These are phyloP conservation scores for Rehmannia glutinosa DNA, from an alignment of 257 asterid genomes.

Conservation along the genomic window DNA sequence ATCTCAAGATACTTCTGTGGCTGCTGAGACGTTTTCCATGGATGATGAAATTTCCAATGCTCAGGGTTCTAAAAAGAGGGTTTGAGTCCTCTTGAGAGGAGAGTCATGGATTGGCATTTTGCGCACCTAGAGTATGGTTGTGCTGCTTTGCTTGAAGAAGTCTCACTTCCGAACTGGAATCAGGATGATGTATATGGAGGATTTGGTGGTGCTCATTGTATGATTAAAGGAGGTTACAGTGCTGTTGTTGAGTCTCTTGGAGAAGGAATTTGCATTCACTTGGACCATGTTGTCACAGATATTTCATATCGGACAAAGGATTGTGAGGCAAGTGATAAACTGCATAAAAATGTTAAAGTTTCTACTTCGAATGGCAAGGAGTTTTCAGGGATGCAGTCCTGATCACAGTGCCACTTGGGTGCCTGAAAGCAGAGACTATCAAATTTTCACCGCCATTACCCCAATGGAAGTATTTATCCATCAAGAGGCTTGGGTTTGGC, in stretches of 20 bases:
- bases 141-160: constrained; percentile 90
- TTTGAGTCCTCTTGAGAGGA: constrained; percentile 88
- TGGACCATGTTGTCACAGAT: constrained; percentile 77
- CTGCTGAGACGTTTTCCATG: constrained; percentile 23
- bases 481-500: constrained; percentile 91
- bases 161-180: constrained; percentile 96
- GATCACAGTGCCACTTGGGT: constrained; percentile 94
- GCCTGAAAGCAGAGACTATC: constrained; percentile 83
- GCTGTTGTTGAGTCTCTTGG: constrained; percentile 82
- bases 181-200: constrained; percentile 98
- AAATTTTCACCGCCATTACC: constrained; percentile 93
- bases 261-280: constrained; percentile 64
- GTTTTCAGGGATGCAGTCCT: constrained; percentile 91
- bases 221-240: constrained; percentile 98
- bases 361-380: constrained; percentile 70
- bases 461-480: constrained; percentile 71
- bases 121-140: constrained; percentile 99
- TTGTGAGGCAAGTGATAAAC: constrained; percentile 23
- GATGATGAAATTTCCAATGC: constrained; percentile 30
- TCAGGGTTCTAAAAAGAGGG: constrained; percentile 33
- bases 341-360: constrained; percentile 61
- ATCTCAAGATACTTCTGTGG: constrained; percentile 27
- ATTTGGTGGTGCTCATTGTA: constrained; percentile 99
- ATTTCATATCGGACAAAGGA: constrained; percentile 48
- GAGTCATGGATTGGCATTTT: constrained; percentile 99